Base-by-base conservation (phyloP, 2,329 filamentous ascomycete genomes). In the Pezizomycotina sp. region DNA sequence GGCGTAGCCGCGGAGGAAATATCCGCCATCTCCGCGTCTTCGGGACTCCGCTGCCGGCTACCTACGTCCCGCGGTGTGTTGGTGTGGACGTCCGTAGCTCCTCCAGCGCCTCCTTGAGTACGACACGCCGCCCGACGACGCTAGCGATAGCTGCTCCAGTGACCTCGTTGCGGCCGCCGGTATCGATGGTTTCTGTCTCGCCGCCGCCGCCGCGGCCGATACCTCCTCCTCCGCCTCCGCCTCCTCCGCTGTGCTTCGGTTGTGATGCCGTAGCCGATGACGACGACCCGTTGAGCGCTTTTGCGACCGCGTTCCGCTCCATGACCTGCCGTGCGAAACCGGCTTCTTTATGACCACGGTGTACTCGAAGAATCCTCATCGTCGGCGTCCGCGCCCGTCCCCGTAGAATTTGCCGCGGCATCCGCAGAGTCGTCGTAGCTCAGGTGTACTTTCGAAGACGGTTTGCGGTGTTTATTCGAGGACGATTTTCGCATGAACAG, bases 41-140 rank as follows among this genome's bases (percentile, higher is more conserved):
- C n/a, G n/a, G n/a, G n/a, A n/a, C n/a, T n/a, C n/a, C n/a, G n/a
- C n/a, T n/a, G n/a, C n/a, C n/a, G n/a, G n/a, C n/a, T n/a, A n/a
- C n/a, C n/a, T n/a, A n/a, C n/a, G n/a, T n/a, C n/a, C n/a, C n/a
- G n/a, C 35, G 39, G 31, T 32, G 32, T 8, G 41, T 43, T 5
- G 41, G 41, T 1, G 41, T 43, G 2, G 41, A 43, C 4, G 31
- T 35, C 24, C 30, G 32, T 15, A 43, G 41, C 34, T 43, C 41
- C 10, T 35, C 41, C 5, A 43, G 41, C 1, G 41, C 41, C 24
- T 39, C 41, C 31, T 39, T 39, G 41, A 43, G 24, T 43, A 43
- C 9, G 15, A 36, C 1, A 36, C 31, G 4, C 41, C 30, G 9
- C n/a, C n/a, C n/a, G n/a, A n/a, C n/a, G 41, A 43, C 15, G 41